Conservation (phyloP, 345 rosid genomes). For the Ceriops tagal region DNA sequence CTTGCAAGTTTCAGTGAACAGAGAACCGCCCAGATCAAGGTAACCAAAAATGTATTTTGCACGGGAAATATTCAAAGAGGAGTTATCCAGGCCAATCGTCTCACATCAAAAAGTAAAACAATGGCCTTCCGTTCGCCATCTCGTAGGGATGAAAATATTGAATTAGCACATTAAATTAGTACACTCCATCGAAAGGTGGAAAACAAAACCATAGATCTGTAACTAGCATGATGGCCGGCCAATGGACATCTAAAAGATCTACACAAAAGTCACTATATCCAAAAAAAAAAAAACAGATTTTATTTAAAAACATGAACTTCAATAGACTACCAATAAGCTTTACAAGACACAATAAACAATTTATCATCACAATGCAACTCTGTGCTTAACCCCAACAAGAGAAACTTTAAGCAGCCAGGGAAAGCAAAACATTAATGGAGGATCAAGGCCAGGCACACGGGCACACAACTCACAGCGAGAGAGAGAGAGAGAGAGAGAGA, state of each 20-base stretch:
- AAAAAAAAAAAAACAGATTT: constrained; percentile 26
- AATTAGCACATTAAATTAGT: not conserved
- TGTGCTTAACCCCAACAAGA: not conserved
- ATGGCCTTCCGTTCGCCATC: constrained; percentile 6
- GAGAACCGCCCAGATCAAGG: constrained; percentile 20
- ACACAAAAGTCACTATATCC: constrained; percentile 15
- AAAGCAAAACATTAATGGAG: not conserved
- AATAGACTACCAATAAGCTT: constrained; percentile 9
- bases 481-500: not conserved
- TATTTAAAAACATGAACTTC: constrained; percentile 9
- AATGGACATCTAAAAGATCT: constrained; percentile 30
- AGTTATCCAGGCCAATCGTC: constrained; percentile 10
- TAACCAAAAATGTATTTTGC: constrained; percentile 1
- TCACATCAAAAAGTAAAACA: not conserved
- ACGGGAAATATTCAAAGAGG: constrained; percentile 7
- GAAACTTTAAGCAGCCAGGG: constrained; percentile 19
- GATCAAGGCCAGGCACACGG: not conserved
- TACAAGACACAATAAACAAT: not conserved
- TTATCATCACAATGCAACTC: constrained; percentile 8
- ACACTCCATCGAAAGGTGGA: constrained; percentile 10
- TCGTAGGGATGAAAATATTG: constrained; percentile 2
- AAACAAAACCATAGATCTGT: constrained; percentile 37
- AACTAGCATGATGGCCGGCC: constrained; percentile 10
- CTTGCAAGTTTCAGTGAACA: not conserved
- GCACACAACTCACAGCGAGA: not conserved